Evolutionary conservation across 108 stramenopile species (phyloP), one percentile per base, ranked within the genome.

Genomic region (Nitzschia palea): DNA sequence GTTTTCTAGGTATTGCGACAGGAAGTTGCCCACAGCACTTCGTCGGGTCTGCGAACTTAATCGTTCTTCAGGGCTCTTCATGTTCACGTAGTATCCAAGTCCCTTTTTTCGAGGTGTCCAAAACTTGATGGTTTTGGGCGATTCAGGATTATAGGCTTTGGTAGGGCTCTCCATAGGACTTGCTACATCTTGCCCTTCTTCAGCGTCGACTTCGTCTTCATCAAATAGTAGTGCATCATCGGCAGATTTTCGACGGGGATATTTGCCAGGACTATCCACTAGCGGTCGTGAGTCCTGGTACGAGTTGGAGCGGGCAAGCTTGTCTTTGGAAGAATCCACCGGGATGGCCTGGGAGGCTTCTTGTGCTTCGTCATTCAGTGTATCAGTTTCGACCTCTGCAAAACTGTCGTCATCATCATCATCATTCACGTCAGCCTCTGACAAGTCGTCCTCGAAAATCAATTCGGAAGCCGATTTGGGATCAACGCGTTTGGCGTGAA

Each of bases 401-500:
- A 48, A 48, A 18, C 17, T 18, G 22, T 48, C n/a, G 47, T 8
- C 47, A 48, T 48, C 47, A 18, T 4, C 5, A 48, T 48, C n/a
- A 20, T 8, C 47, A 48, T 48, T 20, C 18, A 20, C n/a, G 18
- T n/a, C 47, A 20, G 47, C 15, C 18, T 10, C 47, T n/a, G n/a
- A n/a, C 9, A 20, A 18, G 12, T 10, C 12, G 4, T 48, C 47
- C 22, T 48, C 47, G 22, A 48, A 48, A 48, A 48, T 48, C 15
- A 48, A 20, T 48, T 48, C 47, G 4, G 47, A 8, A 48, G 4
- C 9, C 18, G 15, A 20, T 4, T 48, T 48, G 47, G 47, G 47
- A 23, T 55, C 44, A 14, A 68, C 55, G 18, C 55, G 44, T 36
- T 68, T 68, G 54, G 67, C 43, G 9, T 53, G 54, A 53, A 53